Conservation (phyloP, 2,329 filamentous ascomycete genomes). For the Aspergillus novofumigatus region DNA sequence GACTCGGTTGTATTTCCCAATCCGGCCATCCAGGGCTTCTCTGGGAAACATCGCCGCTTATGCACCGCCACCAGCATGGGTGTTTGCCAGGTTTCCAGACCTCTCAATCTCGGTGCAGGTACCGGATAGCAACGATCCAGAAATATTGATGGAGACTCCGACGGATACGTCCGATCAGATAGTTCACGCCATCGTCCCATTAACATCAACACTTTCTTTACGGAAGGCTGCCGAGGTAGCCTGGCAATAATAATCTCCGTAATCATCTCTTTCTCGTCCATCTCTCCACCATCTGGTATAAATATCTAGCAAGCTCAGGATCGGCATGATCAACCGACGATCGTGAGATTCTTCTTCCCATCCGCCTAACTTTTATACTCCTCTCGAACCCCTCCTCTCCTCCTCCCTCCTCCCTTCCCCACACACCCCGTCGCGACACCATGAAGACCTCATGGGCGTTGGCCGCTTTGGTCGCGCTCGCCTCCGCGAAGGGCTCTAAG, state of each 20-base stretch:
- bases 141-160: too few relatives aligned
- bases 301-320: neutral
- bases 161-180: neutral
- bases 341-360: neutral
- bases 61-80: neutral
- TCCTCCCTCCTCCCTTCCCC: neutral
- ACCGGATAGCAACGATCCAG: neutral
- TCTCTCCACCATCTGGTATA: neutral
- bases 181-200: neutral
- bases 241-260: neutral
- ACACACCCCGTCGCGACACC: slow-evolving; percentile 3
- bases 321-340: slow-evolving; percentile 4
- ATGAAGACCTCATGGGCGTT: slow-evolving; percentile 24
- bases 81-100: too few relatives aligned
- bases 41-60: neutral
- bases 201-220: neutral
- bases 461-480: slow-evolving; percentile 9
- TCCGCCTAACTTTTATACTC: neutral
- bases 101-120: neutral
- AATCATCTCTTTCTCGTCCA: neutral
- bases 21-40: neutral
- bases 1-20: neutral
- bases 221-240: neutral
- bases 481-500: slow-evolving; percentile 7
- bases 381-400: neutral